phyloP scores from a whole-genome alignment of 441 rosid genomes.

The Euphorbia neoarborescens region DNA sequence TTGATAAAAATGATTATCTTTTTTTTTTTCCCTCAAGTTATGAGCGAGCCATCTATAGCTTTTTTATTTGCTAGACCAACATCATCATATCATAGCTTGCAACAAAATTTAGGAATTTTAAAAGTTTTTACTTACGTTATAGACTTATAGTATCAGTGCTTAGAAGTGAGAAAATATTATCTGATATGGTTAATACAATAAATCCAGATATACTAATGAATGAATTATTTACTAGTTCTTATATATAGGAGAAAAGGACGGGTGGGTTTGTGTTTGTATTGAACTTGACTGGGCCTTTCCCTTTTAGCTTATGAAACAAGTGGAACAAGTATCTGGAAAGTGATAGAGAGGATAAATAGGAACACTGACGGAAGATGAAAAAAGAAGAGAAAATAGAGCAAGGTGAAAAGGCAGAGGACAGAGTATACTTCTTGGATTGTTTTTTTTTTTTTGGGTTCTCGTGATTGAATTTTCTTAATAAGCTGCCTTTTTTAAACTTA shows the following conservation, averaged over 20 bases:
- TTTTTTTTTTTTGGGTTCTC: not conserved
- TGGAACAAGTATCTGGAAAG: not conserved
- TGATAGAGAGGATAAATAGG: not conserved
- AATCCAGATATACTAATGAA: not conserved
- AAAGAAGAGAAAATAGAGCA: not conserved
- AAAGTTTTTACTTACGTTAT: not conserved
- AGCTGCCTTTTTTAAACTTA: not conserved
- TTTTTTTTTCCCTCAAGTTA: not conserved
- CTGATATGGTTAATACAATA: not conserved
- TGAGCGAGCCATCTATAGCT: not conserved
- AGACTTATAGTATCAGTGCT: not conserved
- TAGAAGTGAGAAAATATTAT: not conserved
- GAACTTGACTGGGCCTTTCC: not conserved
- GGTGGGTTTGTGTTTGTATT: not conserved
- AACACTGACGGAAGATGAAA: not conserved
- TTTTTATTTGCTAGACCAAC: not conserved
- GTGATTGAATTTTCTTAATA: not conserved
- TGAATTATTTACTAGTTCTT: not conserved
- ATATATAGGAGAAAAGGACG: not conserved
- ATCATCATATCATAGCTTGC: not conserved
- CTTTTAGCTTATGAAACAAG: not conserved
- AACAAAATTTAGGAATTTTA: not conserved
- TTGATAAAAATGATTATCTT: not conserved
- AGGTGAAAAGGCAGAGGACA: not conserved
- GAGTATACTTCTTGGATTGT: not conserved